Percentiles rank a stretch among this genome's conserved stretches.
Evolutionary conservation across 176 grass and related monocot genomes (phyloP).

Genomic region (Juncus effusus): DNA sequence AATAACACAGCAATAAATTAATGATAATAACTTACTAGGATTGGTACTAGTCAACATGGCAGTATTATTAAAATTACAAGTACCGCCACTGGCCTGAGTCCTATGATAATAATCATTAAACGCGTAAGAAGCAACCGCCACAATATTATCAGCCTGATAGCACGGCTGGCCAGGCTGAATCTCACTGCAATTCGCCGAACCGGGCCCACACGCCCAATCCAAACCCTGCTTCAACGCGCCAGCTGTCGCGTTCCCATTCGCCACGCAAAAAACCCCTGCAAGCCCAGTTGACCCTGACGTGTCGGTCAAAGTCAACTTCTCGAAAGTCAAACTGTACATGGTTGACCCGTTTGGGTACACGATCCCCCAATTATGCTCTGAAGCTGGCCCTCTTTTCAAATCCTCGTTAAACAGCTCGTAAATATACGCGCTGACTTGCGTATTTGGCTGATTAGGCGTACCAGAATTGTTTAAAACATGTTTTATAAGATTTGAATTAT

Average conservation of each 20-base stretch:
- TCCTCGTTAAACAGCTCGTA: constrained; percentile 96
- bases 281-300: constrained; percentile 51
- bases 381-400: constrained; percentile 45
- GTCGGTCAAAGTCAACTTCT: constrained; percentile 30
- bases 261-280: constrained; percentile 78
- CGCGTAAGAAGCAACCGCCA: constrained; percentile 77
- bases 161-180: constrained; percentile 84
- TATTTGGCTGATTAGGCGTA: constrained; percentile 68
- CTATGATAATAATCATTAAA: constrained; percentile 97
- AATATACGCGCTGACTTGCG: constrained; percentile 67
- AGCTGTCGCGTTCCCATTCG: constrained; percentile 59
- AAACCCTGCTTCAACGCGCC: constrained; percentile 78
- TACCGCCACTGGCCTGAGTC: constrained; percentile 83
- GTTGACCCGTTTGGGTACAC: constrained; percentile 59
- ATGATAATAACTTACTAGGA: constrained; percentile 69
- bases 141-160: constrained; percentile 79
- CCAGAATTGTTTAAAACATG: constrained; percentile 87
- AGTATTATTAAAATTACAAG: constrained; percentile 87
- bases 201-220: constrained; percentile 98
- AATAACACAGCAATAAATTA: background rate
- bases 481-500: constrained; percentile 84
- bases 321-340: constrained; percentile 74
- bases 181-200: constrained; percentile 85
- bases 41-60: constrained; percentile 72
- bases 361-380: constrained; percentile 90